phyloP scores from a whole-genome alignment of 305 asterid species.

The Euphrasia arctica region DNA sequence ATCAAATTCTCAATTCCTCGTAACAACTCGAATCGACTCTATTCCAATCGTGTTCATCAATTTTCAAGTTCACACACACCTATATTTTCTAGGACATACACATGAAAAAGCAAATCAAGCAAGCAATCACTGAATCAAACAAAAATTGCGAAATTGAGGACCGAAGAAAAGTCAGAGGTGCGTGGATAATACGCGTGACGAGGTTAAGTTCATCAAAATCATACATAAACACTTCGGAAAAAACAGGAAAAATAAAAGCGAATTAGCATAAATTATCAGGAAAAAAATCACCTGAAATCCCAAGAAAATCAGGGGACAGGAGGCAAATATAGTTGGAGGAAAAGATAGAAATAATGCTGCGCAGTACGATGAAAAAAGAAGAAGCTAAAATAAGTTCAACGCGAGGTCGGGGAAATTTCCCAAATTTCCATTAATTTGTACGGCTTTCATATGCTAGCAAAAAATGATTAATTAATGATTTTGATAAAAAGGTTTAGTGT shows the following conservation, averaged over 20 bases:
- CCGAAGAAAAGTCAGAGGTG: not conserved
- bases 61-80: not conserved
- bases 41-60: too few relatives aligned
- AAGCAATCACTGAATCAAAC: not conserved
- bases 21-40: too few relatives aligned
- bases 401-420: too few relatives aligned
- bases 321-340: too few relatives aligned
- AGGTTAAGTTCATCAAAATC: slow-evolving; percentile 19
- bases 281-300: slow-evolving; percentile 28
- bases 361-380: too few relatives aligned
- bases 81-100: not conserved
- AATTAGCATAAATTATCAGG: slow-evolving; percentile 7
- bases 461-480: too few relatives aligned
- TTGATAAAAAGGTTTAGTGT: too few relatives aligned
- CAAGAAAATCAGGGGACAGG: not conserved
- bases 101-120: not conserved
- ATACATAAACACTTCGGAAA: slow-evolving; percentile 1
- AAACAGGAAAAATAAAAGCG: slow-evolving; percentile 3
- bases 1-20: too few relatives aligned
- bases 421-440: too few relatives aligned
- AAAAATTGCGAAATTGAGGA: not conserved
- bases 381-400: too few relatives aligned
- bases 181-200: slow-evolving; percentile 9
- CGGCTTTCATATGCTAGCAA: too few relatives aligned
- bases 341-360: too few relatives aligned